Conservation (phyloP, 1,139 yeast species). For the Hemisphaericaspora xylanilytica region DNA sequence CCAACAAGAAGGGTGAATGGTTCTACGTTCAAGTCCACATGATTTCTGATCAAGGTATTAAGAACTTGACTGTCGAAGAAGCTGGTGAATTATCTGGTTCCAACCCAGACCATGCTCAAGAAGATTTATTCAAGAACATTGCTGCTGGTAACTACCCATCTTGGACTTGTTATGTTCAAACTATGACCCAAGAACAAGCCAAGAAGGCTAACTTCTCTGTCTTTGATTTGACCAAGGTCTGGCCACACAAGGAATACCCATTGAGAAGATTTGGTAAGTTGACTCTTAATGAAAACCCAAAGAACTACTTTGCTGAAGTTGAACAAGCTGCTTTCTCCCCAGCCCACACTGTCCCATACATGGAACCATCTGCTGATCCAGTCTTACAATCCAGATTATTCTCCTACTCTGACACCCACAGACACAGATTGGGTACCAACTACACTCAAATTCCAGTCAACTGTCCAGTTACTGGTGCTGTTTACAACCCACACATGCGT, state of each 20-base stretch:
- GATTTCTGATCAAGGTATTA: constrained; percentile 58
- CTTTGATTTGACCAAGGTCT: constrained; percentile 70
- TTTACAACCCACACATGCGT: constrained; percentile 66
- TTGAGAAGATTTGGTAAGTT: constrained; percentile 71
- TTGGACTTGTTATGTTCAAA: constrained; percentile 65
- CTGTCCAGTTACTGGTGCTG: constrained; percentile 53
- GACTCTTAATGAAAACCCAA: constrained; percentile 67
- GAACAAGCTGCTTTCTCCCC: constrained; percentile 86
- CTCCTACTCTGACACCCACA: constrained; percentile 83
- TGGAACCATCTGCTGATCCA: constrained; percentile 85
- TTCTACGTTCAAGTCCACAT: constrained; percentile 65
- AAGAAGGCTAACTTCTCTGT: constrained; percentile 60
- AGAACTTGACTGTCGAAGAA: constrained; percentile 54
- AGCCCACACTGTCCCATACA: constrained; percentile 78
- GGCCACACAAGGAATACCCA: constrained; percentile 80
- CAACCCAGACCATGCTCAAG: constrained; percentile 63
- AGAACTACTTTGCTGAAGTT: constrained; percentile 77
- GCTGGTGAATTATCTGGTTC: constrained; percentile 58
- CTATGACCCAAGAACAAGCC: constrained; percentile 67
- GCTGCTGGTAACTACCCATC: constrained; percentile 59
- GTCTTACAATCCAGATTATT: constrained; percentile 82
- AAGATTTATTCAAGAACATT: constrained; percentile 61
- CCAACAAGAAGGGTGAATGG: constrained; percentile 65
- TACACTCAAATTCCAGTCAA: constrained; percentile 73
- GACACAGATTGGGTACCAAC: constrained; percentile 61